Evolutionary conservation across 2,329 filamentous ascomycete species (phyloP).

Genomic region (Fusarium sp.): DNA sequence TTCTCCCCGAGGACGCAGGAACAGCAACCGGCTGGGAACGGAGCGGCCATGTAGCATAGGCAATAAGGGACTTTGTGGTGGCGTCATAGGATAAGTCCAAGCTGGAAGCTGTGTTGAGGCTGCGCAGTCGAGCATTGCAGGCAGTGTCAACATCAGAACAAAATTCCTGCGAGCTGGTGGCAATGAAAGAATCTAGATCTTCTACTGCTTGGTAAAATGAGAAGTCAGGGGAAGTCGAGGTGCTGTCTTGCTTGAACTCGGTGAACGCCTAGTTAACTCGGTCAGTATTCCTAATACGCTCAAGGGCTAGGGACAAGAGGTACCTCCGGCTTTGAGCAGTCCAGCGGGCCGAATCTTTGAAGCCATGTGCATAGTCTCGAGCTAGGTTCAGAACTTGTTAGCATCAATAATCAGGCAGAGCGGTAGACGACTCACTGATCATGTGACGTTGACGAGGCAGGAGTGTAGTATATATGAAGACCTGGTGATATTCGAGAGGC

Average conservation of each 20-base stretch:
- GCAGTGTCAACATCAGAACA: conserved; percentile 60
- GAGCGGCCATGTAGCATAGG: conserved; percentile 74
- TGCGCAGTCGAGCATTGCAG: conserved; percentile 63
- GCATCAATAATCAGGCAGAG: background rate
- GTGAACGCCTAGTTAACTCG: conserved; percentile 69
- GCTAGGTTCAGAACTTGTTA: conserved; percentile 47
- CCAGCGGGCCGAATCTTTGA: conserved; percentile 68
- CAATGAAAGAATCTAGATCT: conserved; percentile 65
- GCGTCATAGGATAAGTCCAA: conserved; percentile 84
- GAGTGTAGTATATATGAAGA: conserved; percentile 83
- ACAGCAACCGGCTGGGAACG: conserved; percentile 55
- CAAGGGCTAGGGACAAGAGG: background rate
- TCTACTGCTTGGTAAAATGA: conserved; percentile 79
- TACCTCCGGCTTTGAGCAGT: conserved; percentile 61
- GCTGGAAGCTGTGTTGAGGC: conserved; percentile 66
- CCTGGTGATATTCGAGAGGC: conserved; percentile 82
- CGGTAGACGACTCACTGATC: conserved; percentile 35
- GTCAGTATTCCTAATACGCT: conserved; percentile 15
- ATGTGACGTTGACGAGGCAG: conserved; percentile 46
- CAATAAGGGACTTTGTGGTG: conserved; percentile 72
- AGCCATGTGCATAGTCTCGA: conserved; percentile 69
- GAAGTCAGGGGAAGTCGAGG: conserved; percentile 62
- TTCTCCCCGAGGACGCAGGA: conserved; percentile 58
- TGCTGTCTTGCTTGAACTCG: conserved; percentile 51
- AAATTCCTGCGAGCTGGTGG: conserved; percentile 63